Percentiles rank a stretch among this genome's conserved stretches.
Conservation (phyloP, 176 grass and related monocot species). For the Lolium multiflorum region DNA sequence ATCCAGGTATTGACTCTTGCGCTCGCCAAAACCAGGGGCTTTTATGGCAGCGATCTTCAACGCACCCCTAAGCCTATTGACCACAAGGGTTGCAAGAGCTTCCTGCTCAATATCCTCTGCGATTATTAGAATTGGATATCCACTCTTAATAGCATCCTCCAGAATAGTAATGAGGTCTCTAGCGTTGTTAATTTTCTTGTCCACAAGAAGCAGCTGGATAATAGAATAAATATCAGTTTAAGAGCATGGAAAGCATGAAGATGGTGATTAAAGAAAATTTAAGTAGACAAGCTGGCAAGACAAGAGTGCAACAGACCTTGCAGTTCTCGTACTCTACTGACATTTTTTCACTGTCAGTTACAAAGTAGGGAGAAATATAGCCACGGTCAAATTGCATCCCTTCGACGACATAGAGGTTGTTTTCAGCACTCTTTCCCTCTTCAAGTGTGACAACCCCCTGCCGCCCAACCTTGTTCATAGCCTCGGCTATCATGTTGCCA, state of each 20-base stretch:
- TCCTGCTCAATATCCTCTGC: constrained; percentile 86
- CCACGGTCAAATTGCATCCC: constrained; percentile 80
- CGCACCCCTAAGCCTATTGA: constrained; percentile 79
- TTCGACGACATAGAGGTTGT: constrained; percentile 66
- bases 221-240: constrained; percentile 20
- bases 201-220: constrained; percentile 65
- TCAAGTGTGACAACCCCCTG: constrained; percentile 43
- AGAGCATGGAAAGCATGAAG: not conserved
- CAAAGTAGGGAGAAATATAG: constrained; percentile 83
- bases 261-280: too few species aligned
- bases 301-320: constrained; percentile 53
- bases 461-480: constrained; percentile 18
- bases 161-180: constrained; percentile 70
- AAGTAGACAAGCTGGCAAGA: not conserved
- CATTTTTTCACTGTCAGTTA: constrained; percentile 85
- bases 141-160: constrained; percentile 60
- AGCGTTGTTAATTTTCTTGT: constrained; percentile 76
- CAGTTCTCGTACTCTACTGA: constrained; percentile 69
- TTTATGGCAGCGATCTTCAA: constrained; percentile 72
- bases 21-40: constrained; percentile 81
- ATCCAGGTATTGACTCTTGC: constrained; percentile 70
- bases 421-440: constrained; percentile 71
- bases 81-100: constrained; percentile 77
- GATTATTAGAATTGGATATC: constrained; percentile 65
- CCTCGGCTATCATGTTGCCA: constrained; percentile 26